A percentile compares a stretch with the other conserved stretches of the same genome.
phyloP scores from a whole-genome alignment of 495 filamentous ascomycete species.

The Trichoderma reesei region DNA sequence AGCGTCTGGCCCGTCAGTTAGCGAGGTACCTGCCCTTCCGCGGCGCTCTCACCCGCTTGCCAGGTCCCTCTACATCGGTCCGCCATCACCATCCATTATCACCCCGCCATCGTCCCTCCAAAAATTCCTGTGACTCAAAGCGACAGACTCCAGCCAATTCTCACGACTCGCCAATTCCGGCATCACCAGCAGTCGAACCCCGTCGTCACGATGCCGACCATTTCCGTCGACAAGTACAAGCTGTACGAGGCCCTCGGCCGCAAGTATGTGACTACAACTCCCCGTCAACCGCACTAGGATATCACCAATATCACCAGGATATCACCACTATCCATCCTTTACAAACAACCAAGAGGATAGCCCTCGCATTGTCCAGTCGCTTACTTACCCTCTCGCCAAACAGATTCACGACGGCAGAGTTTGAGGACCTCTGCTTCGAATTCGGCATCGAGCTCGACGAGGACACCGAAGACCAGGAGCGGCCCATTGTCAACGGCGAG shows the following conservation, averaged over 20 bases:
- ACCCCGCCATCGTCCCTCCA: slow-evolving; percentile 4
- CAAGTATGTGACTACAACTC: slow-evolving; percentile 49
- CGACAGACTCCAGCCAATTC: neutral
- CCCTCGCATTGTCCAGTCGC: neutral
- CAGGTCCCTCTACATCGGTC: slow-evolving; percentile 2
- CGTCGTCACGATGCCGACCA: slow-evolving; percentile 66
- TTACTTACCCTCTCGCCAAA: neutral
- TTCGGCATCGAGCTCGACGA: slow-evolving; percentile 98
- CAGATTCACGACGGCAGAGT: slow-evolving; percentile 85
- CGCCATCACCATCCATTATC: neutral
- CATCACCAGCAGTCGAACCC: neutral
- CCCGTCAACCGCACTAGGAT: no score
- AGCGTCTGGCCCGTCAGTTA: neutral
- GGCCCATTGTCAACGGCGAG: slow-evolving; percentile 63
- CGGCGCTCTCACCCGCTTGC: neutral
- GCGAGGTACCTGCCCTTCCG: neutral
- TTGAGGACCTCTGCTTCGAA: slow-evolving; percentile 97
- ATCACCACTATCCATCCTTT: neutral
- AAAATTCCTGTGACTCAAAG: slow-evolving; percentile 11
- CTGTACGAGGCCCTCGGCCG: slow-evolving; percentile 87
- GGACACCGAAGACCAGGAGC: slow-evolving; percentile 70
- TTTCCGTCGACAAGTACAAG: slow-evolving; percentile 86
- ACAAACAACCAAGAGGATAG: slow-evolving; percentile 4
- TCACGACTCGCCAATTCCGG: neutral
- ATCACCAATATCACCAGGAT: no score